Evolutionary conservation across 441 rosid genomes (phyloP), one percentile per base, ranked within the genome.

Genomic region (Gossypium gossypioides): DNA sequence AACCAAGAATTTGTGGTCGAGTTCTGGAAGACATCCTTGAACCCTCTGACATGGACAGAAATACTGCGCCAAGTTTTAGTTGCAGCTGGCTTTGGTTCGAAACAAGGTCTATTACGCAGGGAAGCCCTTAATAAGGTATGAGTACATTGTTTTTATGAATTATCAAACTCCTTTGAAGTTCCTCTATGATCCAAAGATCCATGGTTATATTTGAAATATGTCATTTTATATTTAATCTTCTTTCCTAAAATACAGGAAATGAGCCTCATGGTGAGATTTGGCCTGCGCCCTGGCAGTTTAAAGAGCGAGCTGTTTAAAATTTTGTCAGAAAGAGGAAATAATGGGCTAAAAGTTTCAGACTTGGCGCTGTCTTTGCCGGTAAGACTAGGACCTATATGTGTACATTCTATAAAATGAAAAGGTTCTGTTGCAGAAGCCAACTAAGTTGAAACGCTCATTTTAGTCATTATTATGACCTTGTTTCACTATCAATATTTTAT

Each of bases 31-130:
- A 80, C 76, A 70, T 92, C 92, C 62, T 76, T 95, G 79, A 95
- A 95, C 65, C 90, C 99, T 74, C 86, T 95, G 70, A 95, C 99
- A 63, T 95, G 99, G 99, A 72, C 87, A 2, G 99, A 95, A 77
- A 85, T 91, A 81, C 73, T 95, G 76, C 90, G 86, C 60, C 97
- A 91, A 83, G 80, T 92, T 72, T 78, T 88, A 81, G 84, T 89
- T 73, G 97, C 97, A 55, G 95, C 97, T 83, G 99, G 99, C 72
- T 91, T 85, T 86, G 97, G 96, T 74, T 86, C 94, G 66, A 83
- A 78, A 78, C 86, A 84, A 72, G 86, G 85, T 70, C 71, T 84
- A 56, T 68, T 56, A 16, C 86, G 82, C 61, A 85, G 81, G 79
- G 88, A 88, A 78, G 82, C 85, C 54, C 78, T 84, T 72, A 88